Evolutionary conservation across 2,329 filamentous ascomycete genomes (phyloP).

Genomic region (Penicillium aurantiogriseum): DNA sequence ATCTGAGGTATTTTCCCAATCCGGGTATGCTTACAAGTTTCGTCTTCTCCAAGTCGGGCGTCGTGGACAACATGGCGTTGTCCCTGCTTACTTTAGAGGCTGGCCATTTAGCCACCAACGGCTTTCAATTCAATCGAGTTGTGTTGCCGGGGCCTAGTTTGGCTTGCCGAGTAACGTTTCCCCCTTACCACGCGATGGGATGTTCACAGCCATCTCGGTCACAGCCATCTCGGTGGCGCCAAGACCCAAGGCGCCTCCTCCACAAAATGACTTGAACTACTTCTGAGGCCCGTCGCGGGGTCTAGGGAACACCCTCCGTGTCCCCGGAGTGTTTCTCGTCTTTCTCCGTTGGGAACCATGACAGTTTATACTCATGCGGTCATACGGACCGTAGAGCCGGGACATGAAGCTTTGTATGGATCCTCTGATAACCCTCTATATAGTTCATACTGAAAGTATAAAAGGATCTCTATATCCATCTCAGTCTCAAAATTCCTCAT

Average conservation of each 20-base stretch:
- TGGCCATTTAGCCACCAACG: neutral
- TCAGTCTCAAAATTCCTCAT: neutral
- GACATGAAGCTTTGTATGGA: neutral
- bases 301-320: conserved; percentile 18
- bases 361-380: neutral
- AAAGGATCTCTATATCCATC: neutral
- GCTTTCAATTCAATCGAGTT: neutral
- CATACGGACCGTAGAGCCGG: conserved; percentile 16
- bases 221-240: neutral
- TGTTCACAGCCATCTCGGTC: neutral
- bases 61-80: neutral
- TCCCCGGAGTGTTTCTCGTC: conserved; percentile 18
- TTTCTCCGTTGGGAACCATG: conserved; percentile 16
- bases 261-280: neutral
- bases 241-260: neutral
- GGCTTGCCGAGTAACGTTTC: too few relatives aligned
- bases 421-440: neutral
- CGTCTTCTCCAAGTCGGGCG: neutral
- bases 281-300: neutral
- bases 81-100: neutral
- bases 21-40: neutral
- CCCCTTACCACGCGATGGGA: neutral
- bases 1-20: neutral
- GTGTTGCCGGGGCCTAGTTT: neutral
- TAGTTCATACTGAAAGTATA: conserved; percentile 1